Conservation (phyloP, 1,284 basidiomycete genomes). For the Entoloma clypeatum region DNA sequence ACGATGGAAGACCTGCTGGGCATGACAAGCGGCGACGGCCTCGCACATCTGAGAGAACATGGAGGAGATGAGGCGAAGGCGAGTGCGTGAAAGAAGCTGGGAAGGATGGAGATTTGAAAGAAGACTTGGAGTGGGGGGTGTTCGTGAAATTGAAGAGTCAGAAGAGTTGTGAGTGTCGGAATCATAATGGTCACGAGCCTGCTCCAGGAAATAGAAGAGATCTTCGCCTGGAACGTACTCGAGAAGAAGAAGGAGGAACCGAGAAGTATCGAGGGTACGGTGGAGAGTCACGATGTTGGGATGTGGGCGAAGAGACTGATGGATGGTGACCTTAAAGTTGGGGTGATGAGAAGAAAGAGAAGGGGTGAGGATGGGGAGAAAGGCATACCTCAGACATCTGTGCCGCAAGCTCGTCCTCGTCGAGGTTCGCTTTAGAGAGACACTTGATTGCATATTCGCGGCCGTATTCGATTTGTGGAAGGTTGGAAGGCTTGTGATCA, state of each 20-base stretch:
- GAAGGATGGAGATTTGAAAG: slow-evolving; percentile 84
- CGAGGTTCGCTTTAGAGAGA: slow-evolving; percentile 88
- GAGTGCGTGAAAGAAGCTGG: slow-evolving; percentile 80
- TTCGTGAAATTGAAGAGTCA: slow-evolving; percentile 57
- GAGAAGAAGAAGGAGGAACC: slow-evolving; percentile 46
- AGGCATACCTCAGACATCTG: slow-evolving; percentile 81
- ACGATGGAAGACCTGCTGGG: slow-evolving; percentile 88
- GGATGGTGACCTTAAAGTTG: slow-evolving; percentile 76
- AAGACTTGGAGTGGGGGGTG: slow-evolving; percentile 91
- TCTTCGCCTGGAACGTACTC: slow-evolving; percentile 97
- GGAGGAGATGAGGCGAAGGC: slow-evolving; percentile 87
- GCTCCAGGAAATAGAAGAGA: slow-evolving; percentile 95
- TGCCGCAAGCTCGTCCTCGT: slow-evolving; percentile 79
- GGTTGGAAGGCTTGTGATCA: slow-evolving; percentile 41
- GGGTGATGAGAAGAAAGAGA: slow-evolving; percentile 12
- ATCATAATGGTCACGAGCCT: slow-evolving; percentile 83
- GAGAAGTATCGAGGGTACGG: slow-evolving; percentile 67
- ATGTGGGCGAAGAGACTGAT: slow-evolving; percentile 89
- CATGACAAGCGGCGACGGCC: slow-evolving; percentile 94
- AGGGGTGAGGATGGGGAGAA: slow-evolving; percentile 4
- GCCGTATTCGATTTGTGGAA: slow-evolving; percentile 56
- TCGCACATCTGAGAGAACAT: slow-evolving; percentile 99
- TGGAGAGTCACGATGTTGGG: slow-evolving; percentile 95
- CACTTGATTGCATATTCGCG: slow-evolving; percentile 95
- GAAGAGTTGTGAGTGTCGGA: slow-evolving; percentile 38